Evolutionary conservation across 2,329 filamentous ascomycete genomes (phyloP), one percentile per base, ranked within the genome.

Genomic region (Cercospora sojina): DNA sequence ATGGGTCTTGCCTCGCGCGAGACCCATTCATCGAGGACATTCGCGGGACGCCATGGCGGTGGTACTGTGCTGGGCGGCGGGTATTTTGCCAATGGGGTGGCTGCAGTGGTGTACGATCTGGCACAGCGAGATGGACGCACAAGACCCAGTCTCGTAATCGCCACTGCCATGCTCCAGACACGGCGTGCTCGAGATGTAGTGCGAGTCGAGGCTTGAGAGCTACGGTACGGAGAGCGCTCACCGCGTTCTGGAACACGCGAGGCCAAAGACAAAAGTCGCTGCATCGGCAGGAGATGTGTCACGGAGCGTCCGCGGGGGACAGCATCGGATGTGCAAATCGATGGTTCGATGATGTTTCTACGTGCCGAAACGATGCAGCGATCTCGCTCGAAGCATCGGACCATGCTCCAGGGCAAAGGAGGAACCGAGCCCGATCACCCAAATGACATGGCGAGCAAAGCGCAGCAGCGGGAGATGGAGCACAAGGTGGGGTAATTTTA

Each of bases 1-100:
- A 99, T 97, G n/a, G 95, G 95, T 61, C 93, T 87, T 58, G 93
- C 93, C 77, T 97, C 92, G 75, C 90, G 91, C 70, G 91, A 90
- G 61, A 97, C 94, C 93, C 93, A 98, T 84, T 88, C 85, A 77
- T 89, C 87, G 60, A 89, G 79, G 38, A 85, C 82, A 20, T 83
- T 83, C 43, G 84, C 84, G 55, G 86, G 85, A 59, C 86, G 79
- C 86, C 86, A 88, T 74, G 83, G 81, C 2, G 86, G 86, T 58
- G 83, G 82, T 6, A 71, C 55, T 41, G 70, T 67, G 62, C 69
- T 56, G 41, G 70, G 59, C 1, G 64, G 56, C 3, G 63, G n/a
- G 20, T 10, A 20, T 49, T 47, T 60, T 25, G 66, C 32, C 6
- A 68, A 20, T 23, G 64, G 10, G 5, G 65, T 25, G 60, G 68